These are phyloP conservation scores for Boletus pseudopeckii DNA, from an alignment of 768 basidiomycete species.

Conservation along the genomic window DNA sequence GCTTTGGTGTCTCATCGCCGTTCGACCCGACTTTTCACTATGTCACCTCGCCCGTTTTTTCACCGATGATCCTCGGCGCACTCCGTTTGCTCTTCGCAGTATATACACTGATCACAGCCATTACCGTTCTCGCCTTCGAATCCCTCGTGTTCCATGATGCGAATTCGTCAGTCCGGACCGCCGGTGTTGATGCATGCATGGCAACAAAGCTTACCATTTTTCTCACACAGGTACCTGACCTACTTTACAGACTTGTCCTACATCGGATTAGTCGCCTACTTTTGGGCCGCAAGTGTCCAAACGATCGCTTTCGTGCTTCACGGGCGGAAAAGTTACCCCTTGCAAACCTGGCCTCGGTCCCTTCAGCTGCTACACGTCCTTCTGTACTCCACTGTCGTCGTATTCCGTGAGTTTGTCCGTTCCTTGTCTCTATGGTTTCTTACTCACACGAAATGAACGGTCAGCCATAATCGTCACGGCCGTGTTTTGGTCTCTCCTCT, in stretches of 20 bases:
- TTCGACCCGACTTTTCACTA: slow-evolving; percentile 38
- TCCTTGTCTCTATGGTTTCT: background rate
- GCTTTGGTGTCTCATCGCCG: slow-evolving; percentile 36
- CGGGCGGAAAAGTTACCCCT: slow-evolving; percentile 42
- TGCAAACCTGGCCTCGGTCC: slow-evolving; percentile 55
- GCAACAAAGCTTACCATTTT: background rate
- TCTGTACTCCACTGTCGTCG: slow-evolving; percentile 47
- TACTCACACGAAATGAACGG: background rate
- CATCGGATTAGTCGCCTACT: slow-evolving; percentile 60
- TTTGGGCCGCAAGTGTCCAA: slow-evolving; percentile 56
- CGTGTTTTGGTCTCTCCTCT: slow-evolving; percentile 59
- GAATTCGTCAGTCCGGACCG: slow-evolving; percentile 31
- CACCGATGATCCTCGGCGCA: slow-evolving; percentile 41
- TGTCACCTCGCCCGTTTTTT: slow-evolving; percentile 44
- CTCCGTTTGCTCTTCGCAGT: slow-evolving; percentile 48
- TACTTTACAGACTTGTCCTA: slow-evolving; percentile 66
- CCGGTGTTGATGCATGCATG: background rate
- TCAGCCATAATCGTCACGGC: slow-evolving; percentile 62
- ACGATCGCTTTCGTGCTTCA: slow-evolving; percentile 41
- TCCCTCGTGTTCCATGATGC: slow-evolving; percentile 30
- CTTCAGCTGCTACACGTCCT: slow-evolving; percentile 58
- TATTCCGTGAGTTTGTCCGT: slow-evolving; percentile 49
- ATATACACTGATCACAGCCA: slow-evolving; percentile 44
- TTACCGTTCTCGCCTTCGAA: slow-evolving; percentile 30
- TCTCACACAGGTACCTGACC: slow-evolving; percentile 51